A percentile compares a stretch with the other conserved stretches of the same genome.
Conservation (phyloP, 169 alveolate genomes). For the Toxoplasma gondii region DNA sequence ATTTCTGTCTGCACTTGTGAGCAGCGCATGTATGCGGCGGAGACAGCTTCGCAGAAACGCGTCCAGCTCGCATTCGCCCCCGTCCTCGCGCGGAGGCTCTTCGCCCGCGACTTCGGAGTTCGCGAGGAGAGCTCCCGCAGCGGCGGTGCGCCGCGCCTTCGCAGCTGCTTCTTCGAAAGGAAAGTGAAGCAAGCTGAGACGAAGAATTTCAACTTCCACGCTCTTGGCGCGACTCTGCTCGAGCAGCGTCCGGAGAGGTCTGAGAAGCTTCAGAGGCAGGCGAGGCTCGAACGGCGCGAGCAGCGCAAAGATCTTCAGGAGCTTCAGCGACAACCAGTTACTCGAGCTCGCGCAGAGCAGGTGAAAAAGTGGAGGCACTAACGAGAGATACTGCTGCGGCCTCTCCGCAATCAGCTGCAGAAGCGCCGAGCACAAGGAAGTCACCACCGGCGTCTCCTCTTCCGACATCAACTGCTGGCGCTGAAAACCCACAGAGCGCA, state of each 20-base stretch:
- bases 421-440: constrained; percentile 68
- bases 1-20: constrained; percentile 49
- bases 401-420: constrained; percentile 69
- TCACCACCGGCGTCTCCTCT: constrained; percentile 70
- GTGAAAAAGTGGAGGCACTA: constrained; percentile 75
- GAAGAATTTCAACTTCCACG: constrained; percentile 49
- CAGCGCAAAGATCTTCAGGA: constrained; percentile 68
- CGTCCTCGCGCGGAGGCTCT: background rate
- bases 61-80: background rate
- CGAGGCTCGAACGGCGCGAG: constrained; percentile 72
- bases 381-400: constrained; percentile 67
- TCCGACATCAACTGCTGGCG: constrained; percentile 64
- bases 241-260: constrained; percentile 57
- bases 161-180: constrained; percentile 23
- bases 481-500: background rate
- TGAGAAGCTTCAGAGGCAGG: constrained; percentile 73
- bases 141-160: background rate
- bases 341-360: constrained; percentile 69
- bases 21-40: constrained; percentile 31
- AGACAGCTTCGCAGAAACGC: constrained; percentile 41
- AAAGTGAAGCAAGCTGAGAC: constrained; percentile 31
- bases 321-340: constrained; percentile 75
- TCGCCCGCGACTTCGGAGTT: background rate
- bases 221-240: constrained; percentile 63
- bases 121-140: background rate